A percentile compares a stretch with the other conserved stretches of the same genome.
These are phyloP conservation scores for Linnemannia exigua DNA, from an alignment of 192 early-diverging fungal species.

Conservation along the genomic window DNA sequence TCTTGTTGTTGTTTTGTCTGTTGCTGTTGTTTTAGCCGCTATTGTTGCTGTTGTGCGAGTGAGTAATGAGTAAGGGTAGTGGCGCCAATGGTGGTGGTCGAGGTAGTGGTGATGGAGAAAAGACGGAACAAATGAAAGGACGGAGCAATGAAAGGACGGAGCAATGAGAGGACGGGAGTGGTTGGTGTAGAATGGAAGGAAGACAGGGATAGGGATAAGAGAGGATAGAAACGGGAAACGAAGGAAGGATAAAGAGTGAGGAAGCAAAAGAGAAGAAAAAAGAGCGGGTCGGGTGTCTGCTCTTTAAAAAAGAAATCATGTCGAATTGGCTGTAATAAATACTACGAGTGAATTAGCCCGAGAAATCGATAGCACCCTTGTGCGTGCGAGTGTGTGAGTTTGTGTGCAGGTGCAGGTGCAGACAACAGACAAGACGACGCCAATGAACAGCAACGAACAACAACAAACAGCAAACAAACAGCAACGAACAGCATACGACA, in stretches of 20 bases:
- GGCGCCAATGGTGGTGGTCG: background rate
- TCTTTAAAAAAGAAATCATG: too few species aligned
- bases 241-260: background rate
- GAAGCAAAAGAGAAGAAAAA: background rate
- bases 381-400: too few species aligned
- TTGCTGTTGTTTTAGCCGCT: too few species aligned
- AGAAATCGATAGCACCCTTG: too few species aligned
- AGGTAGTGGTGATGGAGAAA: background rate
- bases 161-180: background rate
- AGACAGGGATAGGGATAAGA: background rate
- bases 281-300: background rate
- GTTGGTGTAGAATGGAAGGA: background rate
- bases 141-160: background rate
- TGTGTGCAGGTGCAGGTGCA: too few species aligned
- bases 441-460: background rate
- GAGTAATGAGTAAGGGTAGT: background rate
- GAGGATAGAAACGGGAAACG: constrained; percentile 1
- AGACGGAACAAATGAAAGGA: background rate
- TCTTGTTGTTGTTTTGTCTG: too few species aligned
- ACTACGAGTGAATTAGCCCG: too few species aligned
- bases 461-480: background rate
- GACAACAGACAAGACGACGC: too few species aligned
- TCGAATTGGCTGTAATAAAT: too few species aligned
- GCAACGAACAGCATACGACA: background rate
- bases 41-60: background rate